Evolutionary conservation across 345 rosid genomes (phyloP), one percentile per base, ranked within the genome.

Genomic region (Syzygium oleosum): DNA sequence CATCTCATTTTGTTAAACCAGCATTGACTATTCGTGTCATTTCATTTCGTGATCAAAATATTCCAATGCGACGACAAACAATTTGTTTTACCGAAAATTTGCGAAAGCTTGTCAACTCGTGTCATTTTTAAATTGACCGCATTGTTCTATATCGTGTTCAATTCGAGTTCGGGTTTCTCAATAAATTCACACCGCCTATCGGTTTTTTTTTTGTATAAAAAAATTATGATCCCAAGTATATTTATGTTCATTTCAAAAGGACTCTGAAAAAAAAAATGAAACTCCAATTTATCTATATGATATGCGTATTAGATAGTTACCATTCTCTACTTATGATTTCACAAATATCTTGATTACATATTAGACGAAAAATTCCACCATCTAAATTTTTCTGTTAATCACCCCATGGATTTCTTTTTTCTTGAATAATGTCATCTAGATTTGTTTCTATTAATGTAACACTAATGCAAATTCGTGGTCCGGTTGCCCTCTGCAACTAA

Each of bases 81-180:
- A 9, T 9, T 56, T 56, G 27, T 17, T 68, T 34, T 68, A 34
- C 4, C 4, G 25, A 38, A 34, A 68, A 34, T 34, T 34, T 17
- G 49, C 10, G 80, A 34, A 34, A 34, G 79, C 0, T 8, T 17
- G 12, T 68, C 78, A 34, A 7, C 46, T 4, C 3, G 7, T 9
- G 46, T 4, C 79, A 68, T 34, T 0, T 68, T 34, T 34, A 2
- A 34, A 17, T 68, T 21, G 4, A 34, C 23, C 0, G 0, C 0
- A 5, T 6, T 43, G 46, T 43, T 43, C 46, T 5, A 43, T 43
- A 43, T 34, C 5, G 17, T n/a, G 16, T 17, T 68, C 46, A n/a
- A n/a, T 12, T 3, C 31, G 0, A 4, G 34, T 21, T 68, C 0
- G 6, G 12, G 79, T 34, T 17, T 4, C 23, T 68, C 25, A 17